Conservation (phyloP, 2,329 filamentous ascomycete genomes). For the Fusarium transvaalense region DNA sequence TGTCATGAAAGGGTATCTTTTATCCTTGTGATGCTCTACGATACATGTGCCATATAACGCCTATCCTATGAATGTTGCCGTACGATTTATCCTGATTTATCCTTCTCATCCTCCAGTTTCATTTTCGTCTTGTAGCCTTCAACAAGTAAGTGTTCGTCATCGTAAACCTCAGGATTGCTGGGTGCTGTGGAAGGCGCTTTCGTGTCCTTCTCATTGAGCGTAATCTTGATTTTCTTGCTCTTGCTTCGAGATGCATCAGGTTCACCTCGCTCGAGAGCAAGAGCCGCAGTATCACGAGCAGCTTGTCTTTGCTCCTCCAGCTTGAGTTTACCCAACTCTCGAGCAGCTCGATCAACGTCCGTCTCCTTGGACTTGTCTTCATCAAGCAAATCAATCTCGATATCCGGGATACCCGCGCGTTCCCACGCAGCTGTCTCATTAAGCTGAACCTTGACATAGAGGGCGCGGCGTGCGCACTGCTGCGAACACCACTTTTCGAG, state of each 20-base stretch:
- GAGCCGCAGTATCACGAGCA: slow-evolving; percentile 56
- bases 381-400: slow-evolving; percentile 73
- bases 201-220: slow-evolving; percentile 64
- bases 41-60: slow-evolving; percentile 34
- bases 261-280: slow-evolving; percentile 64
- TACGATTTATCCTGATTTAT: background rate
- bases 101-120: slow-evolving; percentile 31
- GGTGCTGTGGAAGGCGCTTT: slow-evolving; percentile 37
- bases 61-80: slow-evolving; percentile 11
- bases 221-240: slow-evolving; percentile 60
- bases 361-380: slow-evolving; percentile 69
- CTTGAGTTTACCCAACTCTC: slow-evolving; percentile 57
- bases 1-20: slow-evolving; percentile 34
- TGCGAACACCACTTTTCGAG: slow-evolving; percentile 90
- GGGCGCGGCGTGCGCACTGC: slow-evolving; percentile 80
- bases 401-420: slow-evolving; percentile 69
- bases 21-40: slow-evolving; percentile 24
- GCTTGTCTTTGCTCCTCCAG: slow-evolving; percentile 59
- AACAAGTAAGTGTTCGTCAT: slow-evolving; percentile 60
- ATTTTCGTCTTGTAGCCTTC: slow-evolving; percentile 64
- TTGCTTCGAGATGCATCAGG: slow-evolving; percentile 44
- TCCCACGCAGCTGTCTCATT: slow-evolving; percentile 89
- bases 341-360: slow-evolving; percentile 55
- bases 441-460: slow-evolving; percentile 91
- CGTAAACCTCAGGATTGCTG: slow-evolving; percentile 48